Evolutionary conservation across 805 yeast genomes (phyloP), one percentile per base, ranked within the genome.

Genomic region (Alloascoidea africana): DNA sequence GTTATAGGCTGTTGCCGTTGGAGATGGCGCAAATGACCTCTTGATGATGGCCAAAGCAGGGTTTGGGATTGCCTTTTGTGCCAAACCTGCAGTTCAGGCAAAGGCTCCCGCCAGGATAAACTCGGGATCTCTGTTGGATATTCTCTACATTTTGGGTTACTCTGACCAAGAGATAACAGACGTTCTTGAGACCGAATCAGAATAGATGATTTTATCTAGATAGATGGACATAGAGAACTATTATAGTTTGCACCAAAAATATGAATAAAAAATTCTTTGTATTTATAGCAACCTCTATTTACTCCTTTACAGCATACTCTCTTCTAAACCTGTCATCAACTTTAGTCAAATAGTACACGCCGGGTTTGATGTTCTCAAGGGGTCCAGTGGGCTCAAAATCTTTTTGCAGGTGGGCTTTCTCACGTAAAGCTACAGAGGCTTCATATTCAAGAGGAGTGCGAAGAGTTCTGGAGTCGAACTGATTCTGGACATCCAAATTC

Each of bases 1-100:
- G 8, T 23, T 23, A 23, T 35, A 64, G 3, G 76, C 78, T 1
- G 77, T 82, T 35, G 96, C 96, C 36, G 81, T 89, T 30, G 97
- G 97, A 27, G 97, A 91, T 54, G 99, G 99, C 30, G 96, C 97
- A 16, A 91, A 91, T 51, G 99, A 91, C 59, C 62, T 91, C 51
- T 70, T 71, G 34, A 93, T 93, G 86, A 91, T 91, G 97, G 69
- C 63, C 2, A 72, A 59, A 11, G 96, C 95, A 2, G 97, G 97
- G 0, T 81, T 74, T 53, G 98, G 98, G 15, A 66, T 91, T 38
- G 98, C 98, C 0, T 91, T 96, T 93, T 82, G 85, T 54, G 99
- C 97, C 15, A 91, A 91, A 55, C 96, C 97, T 16, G 76, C 68
- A 44, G 98, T 91, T 2, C 96, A 86, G 55, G 54, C 59, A 41